Evolutionary conservation across 176 grass and related monocot species (phyloP).

Genomic region (Oryza meyeriana): DNA sequence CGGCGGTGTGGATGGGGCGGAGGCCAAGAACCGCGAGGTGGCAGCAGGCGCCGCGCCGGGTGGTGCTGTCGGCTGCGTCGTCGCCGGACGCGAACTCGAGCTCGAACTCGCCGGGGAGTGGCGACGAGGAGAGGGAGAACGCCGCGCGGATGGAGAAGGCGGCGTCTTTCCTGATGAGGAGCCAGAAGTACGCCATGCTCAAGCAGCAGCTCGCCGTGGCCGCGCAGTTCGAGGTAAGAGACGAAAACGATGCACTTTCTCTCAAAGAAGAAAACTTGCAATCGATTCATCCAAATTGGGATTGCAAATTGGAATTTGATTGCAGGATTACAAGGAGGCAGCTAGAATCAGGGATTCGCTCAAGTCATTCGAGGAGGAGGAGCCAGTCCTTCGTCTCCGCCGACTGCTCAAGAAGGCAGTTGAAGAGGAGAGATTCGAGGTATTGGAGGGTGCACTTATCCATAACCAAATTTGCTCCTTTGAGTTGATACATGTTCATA

Average conservation of each 20-base stretch:
- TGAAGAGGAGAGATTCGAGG: conserved; percentile 71
- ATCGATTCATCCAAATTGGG: not conserved
- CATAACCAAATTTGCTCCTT: not conserved
- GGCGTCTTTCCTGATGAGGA: conserved; percentile 54
- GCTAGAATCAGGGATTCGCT: conserved; percentile 72
- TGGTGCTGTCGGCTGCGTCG: conserved; percentile 32
- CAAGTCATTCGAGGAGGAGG: conserved; percentile 68
- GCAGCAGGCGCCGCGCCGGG: conserved; percentile 6
- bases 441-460: conserved; percentile 5
- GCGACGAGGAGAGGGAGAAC: conserved; percentile 34
- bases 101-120: conserved; percentile 28
- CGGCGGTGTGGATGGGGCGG: conserved; percentile 9
- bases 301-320: not conserved
- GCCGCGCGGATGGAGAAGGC: conserved; percentile 18
- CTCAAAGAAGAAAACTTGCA: not conserved
- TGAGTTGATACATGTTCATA: not conserved
- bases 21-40: conserved; percentile 36
- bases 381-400: conserved; percentile 59
- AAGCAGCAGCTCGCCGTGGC: conserved; percentile 79
- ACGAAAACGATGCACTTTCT: not conserved
- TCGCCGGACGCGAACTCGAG: conserved; percentile 36
- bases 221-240: conserved; percentile 61
- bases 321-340: conserved; percentile 82
- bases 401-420: conserved; percentile 53
- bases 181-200: conserved; percentile 68